phyloP scores from a whole-genome alignment of 2,329 filamentous ascomycete species.

The Ophiostoma triangulosporum region DNA sequence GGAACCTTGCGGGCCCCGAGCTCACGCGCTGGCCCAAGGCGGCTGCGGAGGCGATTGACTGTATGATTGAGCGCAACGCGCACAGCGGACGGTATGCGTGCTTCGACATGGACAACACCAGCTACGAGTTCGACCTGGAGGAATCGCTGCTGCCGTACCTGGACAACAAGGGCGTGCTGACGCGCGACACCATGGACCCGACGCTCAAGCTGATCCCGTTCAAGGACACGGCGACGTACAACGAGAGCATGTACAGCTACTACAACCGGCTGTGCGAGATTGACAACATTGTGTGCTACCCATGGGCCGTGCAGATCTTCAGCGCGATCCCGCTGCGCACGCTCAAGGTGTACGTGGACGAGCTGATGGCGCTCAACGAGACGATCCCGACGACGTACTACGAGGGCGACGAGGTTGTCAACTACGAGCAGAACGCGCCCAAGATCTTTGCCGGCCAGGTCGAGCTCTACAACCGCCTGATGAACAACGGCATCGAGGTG shows the following conservation, averaged over 20 bases:
- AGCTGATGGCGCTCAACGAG: neutral
- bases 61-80: neutral
- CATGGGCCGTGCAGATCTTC: neutral
- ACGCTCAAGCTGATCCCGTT: neutral
- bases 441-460: neutral
- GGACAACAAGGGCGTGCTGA: neutral
- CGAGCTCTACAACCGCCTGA: neutral
- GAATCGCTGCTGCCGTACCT: neutral
- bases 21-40: neutral
- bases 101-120: neutral
- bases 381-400: neutral
- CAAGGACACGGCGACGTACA: neutral
- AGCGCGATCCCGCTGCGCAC: neutral
- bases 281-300: neutral
- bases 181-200: neutral
- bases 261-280: neutral
- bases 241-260: slow-evolving; percentile 1
- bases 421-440: neutral
- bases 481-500: neutral
- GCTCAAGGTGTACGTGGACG: neutral
- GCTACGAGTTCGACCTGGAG: neutral
- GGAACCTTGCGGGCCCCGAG: neutral
- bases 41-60: neutral
- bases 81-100: neutral
- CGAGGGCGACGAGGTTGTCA: neutral